phyloP scores from a whole-genome alignment of 495 filamentous ascomycete species.

The Aspergillus carlsbadensis region DNA sequence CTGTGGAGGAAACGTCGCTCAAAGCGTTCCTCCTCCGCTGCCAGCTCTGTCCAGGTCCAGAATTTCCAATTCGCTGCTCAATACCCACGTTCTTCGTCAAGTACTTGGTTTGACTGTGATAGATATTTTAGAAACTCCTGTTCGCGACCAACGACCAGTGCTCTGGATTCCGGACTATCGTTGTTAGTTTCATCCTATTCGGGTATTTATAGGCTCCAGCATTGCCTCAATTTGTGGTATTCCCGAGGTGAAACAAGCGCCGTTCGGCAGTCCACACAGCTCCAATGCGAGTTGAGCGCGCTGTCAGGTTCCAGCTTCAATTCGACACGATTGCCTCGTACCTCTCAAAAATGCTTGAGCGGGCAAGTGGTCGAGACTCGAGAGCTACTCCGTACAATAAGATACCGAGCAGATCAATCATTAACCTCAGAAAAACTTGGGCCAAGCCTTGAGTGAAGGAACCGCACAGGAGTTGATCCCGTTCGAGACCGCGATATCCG shows the following conservation, averaged over 20 bases:
- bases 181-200: neutral
- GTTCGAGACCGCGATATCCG: constrained; percentile 12
- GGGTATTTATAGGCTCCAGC: neutral
- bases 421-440: constrained; percentile 11
- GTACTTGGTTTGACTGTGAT: too few relatives aligned
- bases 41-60: too few relatives aligned
- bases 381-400: too few relatives aligned
- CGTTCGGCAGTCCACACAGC: neutral
- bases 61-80: too few relatives aligned
- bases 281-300: neutral
- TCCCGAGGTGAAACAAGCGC: constrained; percentile 5
- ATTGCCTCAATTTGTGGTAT: neutral
- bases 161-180: neutral
- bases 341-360: too few relatives aligned
- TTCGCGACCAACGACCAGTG: too few relatives aligned
- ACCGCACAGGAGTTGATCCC: neutral
- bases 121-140: too few relatives aligned
- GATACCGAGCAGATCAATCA: neutral
- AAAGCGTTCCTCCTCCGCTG: too few relatives aligned
- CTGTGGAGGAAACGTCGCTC: too few relatives aligned
- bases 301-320: neutral
- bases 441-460: constrained; percentile 15
- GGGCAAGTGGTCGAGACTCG: neutral
- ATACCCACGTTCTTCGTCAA: too few relatives aligned
- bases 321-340: too few relatives aligned